A percentile compares a stretch with the other conserved stretches of the same genome.
Conservation (phyloP, 768 basidiomycete species). For the Hericium alpestre region DNA sequence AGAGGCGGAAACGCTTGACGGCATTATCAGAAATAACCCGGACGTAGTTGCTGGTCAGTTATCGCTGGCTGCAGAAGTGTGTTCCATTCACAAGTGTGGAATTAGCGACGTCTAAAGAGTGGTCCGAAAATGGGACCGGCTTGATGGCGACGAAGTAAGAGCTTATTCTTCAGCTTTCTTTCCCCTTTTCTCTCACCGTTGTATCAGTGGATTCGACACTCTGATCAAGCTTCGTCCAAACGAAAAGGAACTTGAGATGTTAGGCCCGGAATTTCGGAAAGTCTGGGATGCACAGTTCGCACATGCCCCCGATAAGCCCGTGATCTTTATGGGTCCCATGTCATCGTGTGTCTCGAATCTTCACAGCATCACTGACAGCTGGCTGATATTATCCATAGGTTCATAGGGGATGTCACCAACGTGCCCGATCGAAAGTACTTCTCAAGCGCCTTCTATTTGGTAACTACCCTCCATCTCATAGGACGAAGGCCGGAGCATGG, state of each 20-base stretch:
- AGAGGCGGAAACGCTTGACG: slow-evolving; percentile 14
- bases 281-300: slow-evolving; percentile 16
- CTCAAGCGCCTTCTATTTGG: slow-evolving; percentile 2
- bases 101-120: slow-evolving; percentile 23
- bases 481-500: too few relatives aligned
- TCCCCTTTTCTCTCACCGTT: not conserved
- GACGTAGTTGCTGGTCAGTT: slow-evolving; percentile 13
- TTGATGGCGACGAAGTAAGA: slow-evolving; percentile 45
- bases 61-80: not conserved
- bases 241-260: slow-evolving; percentile 12
- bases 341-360: slow-evolving; percentile 12
- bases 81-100: slow-evolving; percentile 4
- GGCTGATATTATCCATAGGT: not conserved
- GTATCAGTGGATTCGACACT: slow-evolving; percentile 13
- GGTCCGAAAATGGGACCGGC: slow-evolving; percentile 30
- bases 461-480: not conserved
- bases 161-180: not conserved
- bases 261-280: slow-evolving; percentile 18
- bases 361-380: not conserved
- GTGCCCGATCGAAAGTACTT: slow-evolving; percentile 14
- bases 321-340: slow-evolving; percentile 6
- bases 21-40: slow-evolving; percentile 7
- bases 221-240: slow-evolving; percentile 17
- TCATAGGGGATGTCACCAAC: not conserved
- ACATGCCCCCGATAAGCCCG: slow-evolving; percentile 16